Evolutionary conservation across 2,329 filamentous ascomycete species (phyloP), one percentile per base, ranked within the genome.

Genomic region (Cladophialophora bantiana): DNA sequence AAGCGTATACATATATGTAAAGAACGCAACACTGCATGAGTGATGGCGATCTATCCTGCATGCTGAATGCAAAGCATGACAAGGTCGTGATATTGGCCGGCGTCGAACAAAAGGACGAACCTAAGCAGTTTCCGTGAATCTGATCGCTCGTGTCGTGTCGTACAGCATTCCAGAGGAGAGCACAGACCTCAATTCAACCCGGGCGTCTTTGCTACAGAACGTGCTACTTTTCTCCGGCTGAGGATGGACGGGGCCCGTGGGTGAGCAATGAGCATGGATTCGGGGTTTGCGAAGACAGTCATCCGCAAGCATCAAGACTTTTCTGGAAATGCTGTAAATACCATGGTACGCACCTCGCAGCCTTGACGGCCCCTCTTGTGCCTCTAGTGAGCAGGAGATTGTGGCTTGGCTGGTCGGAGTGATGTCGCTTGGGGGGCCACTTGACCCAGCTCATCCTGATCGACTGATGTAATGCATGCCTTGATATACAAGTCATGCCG

Each of bases 401-500:
- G 66, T 62, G 59, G 53, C 48, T 65, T 62, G 40, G 61, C 45
- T 50, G 7, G 7, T 26, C 45, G 45, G 45, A 26, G 56, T 57
- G 62, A 54, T 66, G 57, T 48, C 38, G 40, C 58, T 50, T 10
- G 48, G 52, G 38, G 31, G 50, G 45, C 32, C 42, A 58, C 48
- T 54, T 62, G 54, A 69, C 59, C 53, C 34, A 18, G 62, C 40
- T 54, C 38, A 52, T 45, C 55, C 55, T 69, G 67, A 65, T 65
- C 48, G 59, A 54, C 55, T 65, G 62, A 62, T 59, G 53, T 65
- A 66, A 64, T 66, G 54, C 59, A 58, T 65, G 55, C 60, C 54
- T 69, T 54, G 61, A 62, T 60, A 50, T 48, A 35, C 62, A 62
- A 65, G 68, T 69, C 68, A 69, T 67, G 67, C 68, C 50, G 58